These are phyloP conservation scores for Naumovozyma castellii DNA, from an alignment of 805 yeast genomes.

Conservation along the genomic window DNA sequence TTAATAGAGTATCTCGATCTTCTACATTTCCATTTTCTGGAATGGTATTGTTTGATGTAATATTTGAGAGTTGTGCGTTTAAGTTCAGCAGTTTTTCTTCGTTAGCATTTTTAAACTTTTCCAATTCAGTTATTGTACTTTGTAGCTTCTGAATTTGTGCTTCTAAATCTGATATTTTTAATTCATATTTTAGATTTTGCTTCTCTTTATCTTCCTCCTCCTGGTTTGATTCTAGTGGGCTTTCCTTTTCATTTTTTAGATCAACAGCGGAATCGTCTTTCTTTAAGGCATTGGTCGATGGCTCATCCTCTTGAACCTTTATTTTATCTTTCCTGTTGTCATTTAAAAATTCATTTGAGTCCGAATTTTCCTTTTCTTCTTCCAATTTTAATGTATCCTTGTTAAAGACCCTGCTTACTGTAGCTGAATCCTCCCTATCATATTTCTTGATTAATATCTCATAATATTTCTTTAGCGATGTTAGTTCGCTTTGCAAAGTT, in stretches of 20 bases:
- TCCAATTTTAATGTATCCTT: conserved; percentile 6
- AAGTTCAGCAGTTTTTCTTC: conserved; percentile 17
- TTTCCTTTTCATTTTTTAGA: not conserved
- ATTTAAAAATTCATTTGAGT: not conserved
- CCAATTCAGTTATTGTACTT: conserved; percentile 15
- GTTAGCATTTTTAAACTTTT: conserved; percentile 14
- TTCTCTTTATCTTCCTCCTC: conserved; percentile 2
- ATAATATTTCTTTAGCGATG: conserved; percentile 19
- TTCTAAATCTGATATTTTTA: conserved; percentile 18
- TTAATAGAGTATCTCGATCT: conserved; percentile 9
- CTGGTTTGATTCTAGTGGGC: not conserved
- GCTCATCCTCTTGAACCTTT: not conserved
- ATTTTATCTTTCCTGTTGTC: not conserved
- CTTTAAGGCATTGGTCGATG: not conserved
- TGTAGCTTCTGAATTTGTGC: conserved; percentile 18
- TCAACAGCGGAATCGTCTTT: not conserved
- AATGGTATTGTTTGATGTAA: conserved; percentile 3
- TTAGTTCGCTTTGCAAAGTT: conserved; percentile 18
- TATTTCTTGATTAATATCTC: conserved; percentile 21
- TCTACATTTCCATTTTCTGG: not conserved
- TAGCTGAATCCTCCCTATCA: conserved; percentile 28
- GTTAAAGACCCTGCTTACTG: conserved; percentile 25
- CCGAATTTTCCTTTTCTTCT: conserved; percentile 1
- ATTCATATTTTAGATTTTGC: conserved; percentile 7
- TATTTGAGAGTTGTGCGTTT: conserved; percentile 16